These are phyloP conservation scores for Emericellopsis atlantica DNA, from an alignment of 2,329 filamentous ascomycete genomes.

Conservation along the genomic window DNA sequence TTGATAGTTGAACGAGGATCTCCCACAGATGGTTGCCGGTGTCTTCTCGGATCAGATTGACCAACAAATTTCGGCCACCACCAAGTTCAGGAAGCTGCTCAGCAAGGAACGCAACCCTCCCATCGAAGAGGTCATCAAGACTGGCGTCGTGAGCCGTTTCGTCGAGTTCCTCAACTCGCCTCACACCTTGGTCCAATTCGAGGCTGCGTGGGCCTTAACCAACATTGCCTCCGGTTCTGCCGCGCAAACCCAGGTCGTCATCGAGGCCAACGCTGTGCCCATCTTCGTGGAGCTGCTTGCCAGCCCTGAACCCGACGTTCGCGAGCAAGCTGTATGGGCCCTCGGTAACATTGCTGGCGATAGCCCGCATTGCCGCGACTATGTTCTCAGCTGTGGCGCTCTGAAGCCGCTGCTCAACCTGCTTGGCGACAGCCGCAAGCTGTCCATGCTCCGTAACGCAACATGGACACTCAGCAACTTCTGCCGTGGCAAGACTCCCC, in stretches of 20 bases:
- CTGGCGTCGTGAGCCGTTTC: conserved; percentile 91
- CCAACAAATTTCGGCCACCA: conserved; percentile 91
- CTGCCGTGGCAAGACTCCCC: conserved; percentile 97
- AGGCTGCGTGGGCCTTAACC: conserved; percentile 97
- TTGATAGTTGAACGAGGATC: conserved; percentile 81
- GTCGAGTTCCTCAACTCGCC: conserved; percentile 97
- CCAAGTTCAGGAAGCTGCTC: conserved; percentile 94
- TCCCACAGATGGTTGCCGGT: conserved; percentile 93
- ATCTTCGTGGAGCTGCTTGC: conserved; percentile 95
- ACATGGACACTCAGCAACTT: conserved; percentile 99
- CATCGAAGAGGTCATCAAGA: conserved; percentile 99
- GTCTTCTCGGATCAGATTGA: conserved; percentile 99
- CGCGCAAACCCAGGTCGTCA: conserved; percentile 94
- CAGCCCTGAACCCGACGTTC: conserved; percentile 93
- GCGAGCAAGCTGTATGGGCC: conserved; percentile 97
- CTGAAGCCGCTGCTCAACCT: conserved; percentile 81
- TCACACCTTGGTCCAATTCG: conserved; percentile 96
- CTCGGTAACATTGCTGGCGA: conserved; percentile 98
- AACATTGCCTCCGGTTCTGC: conserved; percentile 98
- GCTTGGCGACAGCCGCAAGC: conserved; percentile 92
- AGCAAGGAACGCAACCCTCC: conserved; percentile 98
- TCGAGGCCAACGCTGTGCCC: conserved; percentile 92
- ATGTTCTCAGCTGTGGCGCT: conserved; percentile 82
- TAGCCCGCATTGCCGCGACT: conserved; percentile 94
- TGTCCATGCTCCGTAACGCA: conserved; percentile 97